These are phyloP conservation scores for Bryoglossum gracile DNA, from an alignment of 495 filamentous ascomycete species.

Conservation along the genomic window DNA sequence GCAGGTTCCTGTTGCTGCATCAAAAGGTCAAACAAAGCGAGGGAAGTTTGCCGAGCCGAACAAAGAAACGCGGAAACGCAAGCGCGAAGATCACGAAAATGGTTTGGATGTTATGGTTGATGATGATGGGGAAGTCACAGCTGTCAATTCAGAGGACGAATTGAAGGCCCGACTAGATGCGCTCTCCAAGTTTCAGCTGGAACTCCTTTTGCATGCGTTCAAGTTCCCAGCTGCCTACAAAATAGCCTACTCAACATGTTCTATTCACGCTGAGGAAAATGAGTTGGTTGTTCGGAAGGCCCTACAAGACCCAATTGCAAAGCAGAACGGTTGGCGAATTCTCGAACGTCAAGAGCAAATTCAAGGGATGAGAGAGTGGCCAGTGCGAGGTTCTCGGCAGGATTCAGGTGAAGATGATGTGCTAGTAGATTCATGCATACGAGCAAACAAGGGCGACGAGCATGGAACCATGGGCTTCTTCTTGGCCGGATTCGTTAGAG, in stretches of 20 bases:
- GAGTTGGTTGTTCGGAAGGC: constrained; percentile 72
- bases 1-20: neutral
- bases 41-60: constrained; percentile 19
- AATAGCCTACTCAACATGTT: constrained; percentile 91
- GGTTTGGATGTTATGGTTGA: constrained; percentile 35
- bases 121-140: constrained; percentile 39
- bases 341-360: constrained; percentile 63
- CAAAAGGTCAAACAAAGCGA: constrained; percentile 23
- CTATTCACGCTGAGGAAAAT: constrained; percentile 78
- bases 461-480: constrained; percentile 59
- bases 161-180: constrained; percentile 55
- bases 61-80: constrained; percentile 28
- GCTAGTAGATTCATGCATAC: constrained; percentile 66
- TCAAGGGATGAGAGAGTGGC: constrained; percentile 62
- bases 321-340: constrained; percentile 66
- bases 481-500: constrained; percentile 39
- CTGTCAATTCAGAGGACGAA: constrained; percentile 34
- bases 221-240: constrained; percentile 66
- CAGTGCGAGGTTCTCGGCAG: constrained; percentile 50
- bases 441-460: constrained; percentile 72
- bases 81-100: constrained; percentile 25
- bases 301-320: constrained; percentile 56
- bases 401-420: constrained; percentile 37
- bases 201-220: constrained; percentile 75
- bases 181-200: constrained; percentile 68